Conservation (phyloP, 352 stramenopile species). For the Saprolegnia diclina region DNA sequence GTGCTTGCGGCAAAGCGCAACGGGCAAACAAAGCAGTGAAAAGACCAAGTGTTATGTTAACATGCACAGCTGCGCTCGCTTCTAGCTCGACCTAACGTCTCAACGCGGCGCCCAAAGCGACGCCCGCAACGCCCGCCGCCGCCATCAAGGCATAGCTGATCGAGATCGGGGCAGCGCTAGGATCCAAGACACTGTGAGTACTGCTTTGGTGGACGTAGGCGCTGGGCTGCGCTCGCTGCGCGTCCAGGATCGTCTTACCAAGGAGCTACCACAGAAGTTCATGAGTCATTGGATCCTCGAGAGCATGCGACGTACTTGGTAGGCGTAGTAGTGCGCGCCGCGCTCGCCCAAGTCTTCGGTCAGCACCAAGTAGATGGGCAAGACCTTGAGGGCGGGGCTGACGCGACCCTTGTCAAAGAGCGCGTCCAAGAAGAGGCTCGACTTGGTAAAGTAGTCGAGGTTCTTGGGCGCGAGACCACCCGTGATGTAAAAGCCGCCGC, state of each 20-base stretch:
- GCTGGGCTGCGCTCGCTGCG: background rate
- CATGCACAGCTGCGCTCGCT: no score
- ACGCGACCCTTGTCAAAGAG: constrained; percentile 88
- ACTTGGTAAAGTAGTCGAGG: constrained; percentile 88
- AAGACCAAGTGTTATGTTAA: background rate
- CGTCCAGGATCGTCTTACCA: constrained; percentile 12
- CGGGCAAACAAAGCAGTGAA: no score
- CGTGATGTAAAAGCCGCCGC: constrained; percentile 95
- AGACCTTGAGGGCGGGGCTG: constrained; percentile 56
- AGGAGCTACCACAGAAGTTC: constrained; percentile 6
- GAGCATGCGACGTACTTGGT: constrained; percentile 42
- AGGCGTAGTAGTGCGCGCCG: constrained; percentile 84
- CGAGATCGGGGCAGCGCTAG: background rate
- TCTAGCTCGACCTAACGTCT: constrained; percentile 1
- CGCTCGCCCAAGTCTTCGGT: constrained; percentile 88
- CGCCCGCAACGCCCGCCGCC: constrained; percentile 1
- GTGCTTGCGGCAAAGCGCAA: no score
- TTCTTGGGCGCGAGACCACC: constrained; percentile 97
- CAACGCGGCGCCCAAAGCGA: constrained; percentile 3
- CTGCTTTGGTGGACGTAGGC: background rate
- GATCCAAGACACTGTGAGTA: constrained; percentile 13
- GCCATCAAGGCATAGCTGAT: constrained; percentile 15
- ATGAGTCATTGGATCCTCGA: constrained; percentile 6
- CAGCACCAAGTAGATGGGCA: constrained; percentile 86
- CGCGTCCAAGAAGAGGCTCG: constrained; percentile 70